These are phyloP conservation scores for Annona squamosa DNA, from an alignment of 164 flowering plant species.

Conservation along the genomic window DNA sequence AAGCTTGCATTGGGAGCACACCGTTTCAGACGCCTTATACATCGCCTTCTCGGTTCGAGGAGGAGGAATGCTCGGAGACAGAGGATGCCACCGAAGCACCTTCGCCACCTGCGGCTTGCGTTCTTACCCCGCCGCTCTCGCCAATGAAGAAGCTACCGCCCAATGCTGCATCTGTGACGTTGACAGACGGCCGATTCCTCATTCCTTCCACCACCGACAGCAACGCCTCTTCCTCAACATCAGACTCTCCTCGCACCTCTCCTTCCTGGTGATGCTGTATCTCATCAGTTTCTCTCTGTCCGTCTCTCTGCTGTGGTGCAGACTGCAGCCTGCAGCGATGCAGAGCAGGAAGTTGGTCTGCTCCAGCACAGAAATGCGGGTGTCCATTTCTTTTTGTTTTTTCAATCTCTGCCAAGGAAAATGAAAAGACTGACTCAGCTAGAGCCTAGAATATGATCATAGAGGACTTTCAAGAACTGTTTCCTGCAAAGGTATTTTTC, in stretches of 20 bases:
- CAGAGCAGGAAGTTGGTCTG: not conserved
- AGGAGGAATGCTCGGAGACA: constrained; percentile 25
- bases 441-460: not conserved
- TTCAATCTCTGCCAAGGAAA: not conserved
- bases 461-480: not conserved
- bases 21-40: constrained; percentile 78
- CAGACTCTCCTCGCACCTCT: constrained; percentile 53
- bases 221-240: constrained; percentile 41
- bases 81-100: constrained; percentile 12
- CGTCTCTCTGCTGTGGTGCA: too few relatives aligned
- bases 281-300: not conserved
- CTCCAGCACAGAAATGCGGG: too few relatives aligned
- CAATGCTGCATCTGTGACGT: constrained; percentile 46
- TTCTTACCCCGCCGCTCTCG: constrained; percentile 8
- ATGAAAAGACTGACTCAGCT: not conserved
- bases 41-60: constrained; percentile 62
- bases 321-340: not conserved
- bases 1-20: constrained; percentile 19
- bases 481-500: too few relatives aligned
- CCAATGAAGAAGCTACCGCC: constrained; percentile 64
- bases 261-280: constrained; percentile 53
- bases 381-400: not conserved
- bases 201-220: constrained; percentile 41
- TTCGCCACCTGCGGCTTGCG: constrained; percentile 5
- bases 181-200: constrained; percentile 43